These are phyloP conservation scores for Solanum medicagineum DNA, from an alignment of 257 asterid genomes.

Conservation along the genomic window DNA sequence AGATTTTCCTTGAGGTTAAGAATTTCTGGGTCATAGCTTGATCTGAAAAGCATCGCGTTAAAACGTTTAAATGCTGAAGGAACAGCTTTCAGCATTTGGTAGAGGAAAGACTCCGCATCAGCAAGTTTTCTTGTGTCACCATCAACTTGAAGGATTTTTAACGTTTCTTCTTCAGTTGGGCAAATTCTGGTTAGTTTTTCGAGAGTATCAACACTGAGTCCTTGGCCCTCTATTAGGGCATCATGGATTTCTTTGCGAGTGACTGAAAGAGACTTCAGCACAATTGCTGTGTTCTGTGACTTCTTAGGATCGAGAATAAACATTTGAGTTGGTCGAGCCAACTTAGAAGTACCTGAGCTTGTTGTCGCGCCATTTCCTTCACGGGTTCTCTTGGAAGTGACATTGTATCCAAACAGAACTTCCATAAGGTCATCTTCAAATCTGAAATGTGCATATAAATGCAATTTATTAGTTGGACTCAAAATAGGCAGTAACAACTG, in stretches of 20 bases:
- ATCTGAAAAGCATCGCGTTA: conserved; percentile 61
- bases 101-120: conserved; percentile 72
- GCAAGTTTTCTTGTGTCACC: conserved; percentile 62
- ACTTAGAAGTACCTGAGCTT: conserved; percentile 10
- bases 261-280: conserved; percentile 50
- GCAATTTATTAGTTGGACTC: background rate
- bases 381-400: conserved; percentile 18
- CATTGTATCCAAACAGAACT: conserved; percentile 53
- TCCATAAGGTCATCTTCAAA: conserved; percentile 73
- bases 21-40: conserved; percentile 58
- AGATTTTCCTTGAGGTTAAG: conserved; percentile 52
- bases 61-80: conserved; percentile 63
- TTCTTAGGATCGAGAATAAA: conserved; percentile 67
- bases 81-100: conserved; percentile 51
- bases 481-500: background rate
- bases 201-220: conserved; percentile 49
- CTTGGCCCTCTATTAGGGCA: conserved; percentile 52
- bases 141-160: conserved; percentile 40
- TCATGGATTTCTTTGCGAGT: conserved; percentile 56
- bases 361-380: conserved; percentile 11
- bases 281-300: conserved; percentile 74
- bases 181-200: conserved; percentile 62
- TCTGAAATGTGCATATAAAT: conserved; percentile 17
- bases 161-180: conserved; percentile 62
- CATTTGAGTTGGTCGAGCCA: conserved; percentile 27